Percentiles rank a stretch among this genome's conserved stretches.
Evolutionary conservation across 108 stramenopile genomes (phyloP).

Genomic region (Pinguiococcus pyrenoidosus): DNA sequence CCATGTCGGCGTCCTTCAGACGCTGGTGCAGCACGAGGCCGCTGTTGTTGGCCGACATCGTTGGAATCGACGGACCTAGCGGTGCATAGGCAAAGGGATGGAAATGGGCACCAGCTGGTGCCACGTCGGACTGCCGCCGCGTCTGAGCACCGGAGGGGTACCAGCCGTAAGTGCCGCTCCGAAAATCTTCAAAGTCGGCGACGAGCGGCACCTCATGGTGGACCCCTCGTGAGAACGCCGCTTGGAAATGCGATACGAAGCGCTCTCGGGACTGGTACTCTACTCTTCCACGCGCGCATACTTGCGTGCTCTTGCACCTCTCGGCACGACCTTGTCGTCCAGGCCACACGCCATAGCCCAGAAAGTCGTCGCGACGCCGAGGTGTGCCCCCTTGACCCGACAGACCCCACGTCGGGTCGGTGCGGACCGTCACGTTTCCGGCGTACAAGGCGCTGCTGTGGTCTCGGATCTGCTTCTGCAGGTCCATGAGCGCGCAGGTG

Average conservation of each 20-base stretch:
- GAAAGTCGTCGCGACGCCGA: no score
- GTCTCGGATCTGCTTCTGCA: slow-evolving; percentile 42
- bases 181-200: slow-evolving; percentile 24
- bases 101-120: slow-evolving; percentile 5
- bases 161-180: slow-evolving; percentile 7
- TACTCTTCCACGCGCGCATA: slow-evolving; percentile 1
- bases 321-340: background rate
- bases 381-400: slow-evolving; percentile 31
- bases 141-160: no score
- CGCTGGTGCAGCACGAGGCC: slow-evolving; percentile 1
- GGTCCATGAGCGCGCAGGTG: no score
- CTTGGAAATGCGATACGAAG: no score
- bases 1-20: background rate
- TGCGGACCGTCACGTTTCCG: slow-evolving; percentile 52
- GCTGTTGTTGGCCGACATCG: slow-evolving; percentile 27
- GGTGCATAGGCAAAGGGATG: slow-evolving; percentile 5
- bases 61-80: slow-evolving; percentile 21
- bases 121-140: slow-evolving; percentile 1
- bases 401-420: slow-evolving; percentile 54
- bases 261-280: no score
- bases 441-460: slow-evolving; percentile 34
- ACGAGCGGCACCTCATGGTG: slow-evolving; percentile 2
- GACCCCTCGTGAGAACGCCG: slow-evolving; percentile 4
- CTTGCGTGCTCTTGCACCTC: slow-evolving; percentile 3
- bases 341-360: background rate